These are phyloP conservation scores for Boechera divaricarpa DNA, from an alignment of 345 rosid genomes.

Conservation along the genomic window DNA sequence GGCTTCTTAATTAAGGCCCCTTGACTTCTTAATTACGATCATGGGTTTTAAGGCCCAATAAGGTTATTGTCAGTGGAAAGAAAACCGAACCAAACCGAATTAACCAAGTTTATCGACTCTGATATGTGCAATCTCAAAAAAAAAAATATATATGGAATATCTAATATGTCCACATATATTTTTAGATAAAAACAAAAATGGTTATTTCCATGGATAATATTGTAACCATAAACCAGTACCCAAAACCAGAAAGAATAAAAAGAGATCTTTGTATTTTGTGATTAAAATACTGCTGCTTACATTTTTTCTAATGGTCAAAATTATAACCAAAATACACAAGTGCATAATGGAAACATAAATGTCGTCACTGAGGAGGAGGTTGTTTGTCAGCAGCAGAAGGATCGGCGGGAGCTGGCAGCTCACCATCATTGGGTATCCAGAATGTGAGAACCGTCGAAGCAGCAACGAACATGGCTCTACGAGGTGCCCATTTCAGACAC, in stretches of 20 bases:
- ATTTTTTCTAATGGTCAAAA: neutral
- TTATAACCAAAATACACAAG: conserved; percentile 6
- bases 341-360: conserved; percentile 1
- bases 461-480: conserved; percentile 85
- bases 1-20: neutral
- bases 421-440: conserved; percentile 78
- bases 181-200: neutral
- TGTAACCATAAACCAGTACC: neutral
- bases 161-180: too few species aligned
- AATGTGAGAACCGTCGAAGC: conserved; percentile 85
- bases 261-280: neutral
- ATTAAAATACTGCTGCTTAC: conserved; percentile 3
- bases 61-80: neutral
- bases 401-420: conserved; percentile 39
- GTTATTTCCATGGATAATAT: too few species aligned
- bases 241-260: neutral
- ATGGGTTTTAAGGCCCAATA: conserved; percentile 23
- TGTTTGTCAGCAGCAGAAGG: conserved; percentile 26
- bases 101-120: neutral
- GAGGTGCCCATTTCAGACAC: conserved; percentile 97
- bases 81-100: neutral
- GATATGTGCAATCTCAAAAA: too few species aligned
- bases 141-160: too few species aligned
- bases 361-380: conserved; percentile 36
- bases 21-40: neutral